Percentiles rank a stretch among this genome's conserved stretches.
Evolutionary conservation across 768 basidiomycete genomes (phyloP).

Genomic region (Clavulina sp.): DNA sequence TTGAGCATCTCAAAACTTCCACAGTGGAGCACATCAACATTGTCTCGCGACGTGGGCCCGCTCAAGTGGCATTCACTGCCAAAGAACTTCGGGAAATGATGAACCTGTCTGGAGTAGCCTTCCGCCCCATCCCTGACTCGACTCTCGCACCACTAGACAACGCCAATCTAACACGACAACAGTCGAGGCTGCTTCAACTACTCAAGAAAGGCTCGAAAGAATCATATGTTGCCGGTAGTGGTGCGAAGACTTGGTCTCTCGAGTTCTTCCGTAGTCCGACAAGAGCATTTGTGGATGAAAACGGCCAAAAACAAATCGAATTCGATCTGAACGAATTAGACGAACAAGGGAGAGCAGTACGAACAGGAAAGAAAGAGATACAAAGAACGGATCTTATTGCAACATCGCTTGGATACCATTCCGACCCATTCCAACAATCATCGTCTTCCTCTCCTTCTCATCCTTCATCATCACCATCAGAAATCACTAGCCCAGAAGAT

Average conservation of each 20-base stretch:
- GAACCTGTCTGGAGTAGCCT: constrained; percentile 40
- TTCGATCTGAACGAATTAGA: constrained; percentile 43
- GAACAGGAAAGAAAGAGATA: constrained; percentile 36
- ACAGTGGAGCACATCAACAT: constrained; percentile 62
- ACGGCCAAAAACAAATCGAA: no score
- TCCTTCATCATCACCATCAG: constrained; percentile 2
- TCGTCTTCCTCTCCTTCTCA: neutral
- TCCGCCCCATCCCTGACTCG: constrained; percentile 39
- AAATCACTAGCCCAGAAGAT: neutral
- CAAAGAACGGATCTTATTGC: constrained; percentile 60
- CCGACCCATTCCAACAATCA: constrained; percentile 29
- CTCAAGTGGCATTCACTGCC: constrained; percentile 77
- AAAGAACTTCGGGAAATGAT: constrained; percentile 86
- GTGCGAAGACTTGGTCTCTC: constrained; percentile 57
- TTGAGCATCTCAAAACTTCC: constrained; percentile 46
- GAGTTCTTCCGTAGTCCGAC: constrained; percentile 64
- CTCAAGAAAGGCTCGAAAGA: constrained; percentile 39
- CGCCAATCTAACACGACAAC: constrained; percentile 36
- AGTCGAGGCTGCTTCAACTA: constrained; percentile 46
- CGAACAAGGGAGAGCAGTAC: constrained; percentile 26
- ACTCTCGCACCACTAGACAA: constrained; percentile 21
- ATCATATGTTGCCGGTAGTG: constrained; percentile 28
- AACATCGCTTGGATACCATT: constrained; percentile 74
- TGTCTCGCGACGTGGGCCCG: constrained; percentile 70
- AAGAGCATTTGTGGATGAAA: no score